These are phyloP conservation scores for Xylaria digitata DNA, from an alignment of 2,329 filamentous ascomycete species.

Conservation along the genomic window DNA sequence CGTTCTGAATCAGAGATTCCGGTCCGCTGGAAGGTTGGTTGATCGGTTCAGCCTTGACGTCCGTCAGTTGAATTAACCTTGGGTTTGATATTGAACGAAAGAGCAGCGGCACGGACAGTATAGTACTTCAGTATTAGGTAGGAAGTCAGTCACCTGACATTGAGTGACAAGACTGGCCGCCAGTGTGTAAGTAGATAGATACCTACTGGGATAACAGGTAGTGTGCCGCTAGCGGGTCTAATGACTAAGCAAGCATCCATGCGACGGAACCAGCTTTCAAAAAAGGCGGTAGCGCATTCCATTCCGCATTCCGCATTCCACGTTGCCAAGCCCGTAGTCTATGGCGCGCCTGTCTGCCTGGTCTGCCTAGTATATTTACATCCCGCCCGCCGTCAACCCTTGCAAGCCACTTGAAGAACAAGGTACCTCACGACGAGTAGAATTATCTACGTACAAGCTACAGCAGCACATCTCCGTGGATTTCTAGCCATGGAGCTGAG, in stretches of 20 bases:
- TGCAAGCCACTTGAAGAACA: too few relatives aligned
- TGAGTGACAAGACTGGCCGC: conserved; percentile 22
- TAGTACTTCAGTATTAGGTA: not conserved
- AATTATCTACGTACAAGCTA: not conserved
- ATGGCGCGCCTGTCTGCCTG: not conserved
- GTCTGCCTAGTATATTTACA: too few relatives aligned
- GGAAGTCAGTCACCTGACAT: conserved; percentile 39
- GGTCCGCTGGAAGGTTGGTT: not conserved
- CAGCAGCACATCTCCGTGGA: conserved; percentile 32
- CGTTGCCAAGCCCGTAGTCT: too few relatives aligned
- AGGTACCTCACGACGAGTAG: not conserved
- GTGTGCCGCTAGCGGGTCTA: not conserved
- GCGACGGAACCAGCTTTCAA: too few relatives aligned
- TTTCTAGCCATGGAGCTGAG: conserved; percentile 47
- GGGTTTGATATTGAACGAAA: conserved; percentile 9
- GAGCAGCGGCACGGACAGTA: not conserved
- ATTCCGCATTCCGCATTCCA: too few relatives aligned
- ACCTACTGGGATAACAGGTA: too few relatives aligned
- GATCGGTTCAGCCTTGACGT: not conserved
- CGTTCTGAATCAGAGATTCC: not conserved
- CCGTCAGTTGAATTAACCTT: not conserved
- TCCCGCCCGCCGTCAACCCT: not conserved
- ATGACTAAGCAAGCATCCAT: not conserved
- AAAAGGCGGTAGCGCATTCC: too few relatives aligned
- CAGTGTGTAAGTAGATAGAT: too few relatives aligned